Percentiles rank a stretch among this genome's conserved stretches.
Conservation (phyloP, 345 rosid species). For the Gynandropsis gynandra region DNA sequence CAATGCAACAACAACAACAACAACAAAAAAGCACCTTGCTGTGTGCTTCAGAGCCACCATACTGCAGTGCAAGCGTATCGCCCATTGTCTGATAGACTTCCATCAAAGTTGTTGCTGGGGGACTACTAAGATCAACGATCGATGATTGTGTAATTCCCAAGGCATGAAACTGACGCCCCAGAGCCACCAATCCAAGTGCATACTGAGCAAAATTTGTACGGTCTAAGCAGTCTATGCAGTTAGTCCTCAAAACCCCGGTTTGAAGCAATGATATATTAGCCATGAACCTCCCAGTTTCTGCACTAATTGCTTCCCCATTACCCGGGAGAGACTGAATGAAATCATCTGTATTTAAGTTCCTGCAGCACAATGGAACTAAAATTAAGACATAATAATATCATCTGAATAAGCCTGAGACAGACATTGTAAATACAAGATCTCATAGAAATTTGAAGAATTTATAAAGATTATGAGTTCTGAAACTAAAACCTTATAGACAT, state of each 20-base stretch:
- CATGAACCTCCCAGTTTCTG: slow-evolving; percentile 20
- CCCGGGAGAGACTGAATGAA: slow-evolving; percentile 11
- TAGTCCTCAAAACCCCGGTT: slow-evolving; percentile 79
- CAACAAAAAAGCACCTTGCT: slow-evolving; percentile 46
- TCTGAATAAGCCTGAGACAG: neutral
- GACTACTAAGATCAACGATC: slow-evolving; percentile 48
- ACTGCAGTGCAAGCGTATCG: slow-evolving; percentile 77
- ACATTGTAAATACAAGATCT: neutral
- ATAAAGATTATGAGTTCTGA: too few species aligned
- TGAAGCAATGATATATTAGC: slow-evolving; percentile 39
- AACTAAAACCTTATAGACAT: too few species aligned
- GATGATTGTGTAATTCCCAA: slow-evolving; percentile 50
- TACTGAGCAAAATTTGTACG: slow-evolving; percentile 96
- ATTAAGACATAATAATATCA: slow-evolving; percentile 13
- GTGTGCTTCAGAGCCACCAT: slow-evolving; percentile 97
- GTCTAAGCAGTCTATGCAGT: slow-evolving; percentile 91
- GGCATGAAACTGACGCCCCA: slow-evolving; percentile 56
- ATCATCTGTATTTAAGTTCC: slow-evolving; percentile 33
- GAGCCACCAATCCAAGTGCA: slow-evolving; percentile 71
- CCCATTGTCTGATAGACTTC: slow-evolving; percentile 71
- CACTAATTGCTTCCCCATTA: slow-evolving; percentile 26
- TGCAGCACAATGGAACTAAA: slow-evolving; percentile 30
- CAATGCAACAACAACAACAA: slow-evolving; percentile 2
- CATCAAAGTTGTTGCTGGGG: slow-evolving; percentile 65
- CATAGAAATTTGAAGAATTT: too few species aligned